Conservation (phyloP, 2,329 filamentous ascomycete genomes). For the Exophiala bonariae region DNA sequence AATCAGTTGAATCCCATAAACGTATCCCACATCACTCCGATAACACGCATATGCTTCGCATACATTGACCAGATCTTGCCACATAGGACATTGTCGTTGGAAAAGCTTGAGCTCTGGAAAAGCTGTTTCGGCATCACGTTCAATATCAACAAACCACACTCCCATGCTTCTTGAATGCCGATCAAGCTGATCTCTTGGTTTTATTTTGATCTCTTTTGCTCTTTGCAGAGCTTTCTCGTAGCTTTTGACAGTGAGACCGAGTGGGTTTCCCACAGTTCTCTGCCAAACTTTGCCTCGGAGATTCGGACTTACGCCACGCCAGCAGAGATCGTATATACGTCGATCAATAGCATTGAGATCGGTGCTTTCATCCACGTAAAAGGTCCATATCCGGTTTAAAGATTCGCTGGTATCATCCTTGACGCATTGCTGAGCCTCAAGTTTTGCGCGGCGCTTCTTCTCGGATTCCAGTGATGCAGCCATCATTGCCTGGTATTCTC, state of each 20-base stretch:
- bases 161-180: slow-evolving; percentile 43
- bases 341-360: slow-evolving; percentile 54
- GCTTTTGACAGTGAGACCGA: slow-evolving; percentile 55
- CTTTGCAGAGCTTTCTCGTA: slow-evolving; percentile 59
- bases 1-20: slow-evolving; percentile 59
- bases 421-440: slow-evolving; percentile 48
- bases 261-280: slow-evolving; percentile 61
- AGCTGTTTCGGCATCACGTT: slow-evolving; percentile 52
- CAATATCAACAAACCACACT: slow-evolving; percentile 56
- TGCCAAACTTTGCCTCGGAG: slow-evolving; percentile 60
- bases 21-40: slow-evolving; percentile 62
- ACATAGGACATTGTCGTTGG: slow-evolving; percentile 53
- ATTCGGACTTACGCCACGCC: slow-evolving; percentile 60
- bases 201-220: slow-evolving; percentile 50
- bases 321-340: slow-evolving; percentile 62
- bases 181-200: slow-evolving; percentile 39
- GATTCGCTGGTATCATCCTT: slow-evolving; percentile 54
- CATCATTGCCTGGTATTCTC: slow-evolving; percentile 68
- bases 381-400: slow-evolving; percentile 61
- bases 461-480: slow-evolving; percentile 59
- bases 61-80: slow-evolving; percentile 57
- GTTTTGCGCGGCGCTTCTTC: slow-evolving; percentile 53
- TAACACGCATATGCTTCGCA: slow-evolving; percentile 65
- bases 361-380: slow-evolving; percentile 62
- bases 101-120: slow-evolving; percentile 63